Evolutionary conservation across 305 asterid species (phyloP).

Genomic region (Fraxinus dipetala): DNA sequence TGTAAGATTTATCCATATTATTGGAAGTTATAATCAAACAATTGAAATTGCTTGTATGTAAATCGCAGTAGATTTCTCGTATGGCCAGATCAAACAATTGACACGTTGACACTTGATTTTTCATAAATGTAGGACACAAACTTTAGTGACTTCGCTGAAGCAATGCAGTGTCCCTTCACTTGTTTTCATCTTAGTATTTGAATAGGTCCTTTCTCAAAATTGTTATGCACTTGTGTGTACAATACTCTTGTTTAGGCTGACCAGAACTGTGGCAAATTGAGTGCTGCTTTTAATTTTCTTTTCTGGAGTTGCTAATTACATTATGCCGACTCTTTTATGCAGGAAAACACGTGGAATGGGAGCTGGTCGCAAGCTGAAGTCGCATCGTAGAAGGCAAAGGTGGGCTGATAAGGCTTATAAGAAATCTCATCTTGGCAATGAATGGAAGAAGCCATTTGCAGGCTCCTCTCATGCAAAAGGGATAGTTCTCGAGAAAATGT

Average conservation of each 20-base stretch:
- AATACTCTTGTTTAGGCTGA: not conserved
- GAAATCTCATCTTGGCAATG: constrained; percentile 38
- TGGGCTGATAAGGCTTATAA: constrained; percentile 36
- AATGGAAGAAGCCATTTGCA: constrained; percentile 42
- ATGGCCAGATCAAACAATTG: not conserved
- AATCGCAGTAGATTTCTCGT: not conserved
- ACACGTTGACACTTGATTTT: not conserved
- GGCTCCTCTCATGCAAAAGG: constrained; percentile 45
- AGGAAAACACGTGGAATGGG: constrained; percentile 37
- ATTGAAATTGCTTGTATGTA: not conserved
- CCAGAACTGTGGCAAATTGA: not conserved
- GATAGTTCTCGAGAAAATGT: constrained; percentile 36
- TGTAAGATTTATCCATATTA: not conserved
- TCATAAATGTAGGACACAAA: not conserved
- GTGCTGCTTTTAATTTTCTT: not conserved
- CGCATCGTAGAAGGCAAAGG: constrained; percentile 32
- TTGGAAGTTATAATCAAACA: not conserved
- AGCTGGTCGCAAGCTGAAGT: constrained; percentile 37
- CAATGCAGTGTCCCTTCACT: not conserved
- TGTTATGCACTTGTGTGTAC: not conserved
- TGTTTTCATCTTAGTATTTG: not conserved
- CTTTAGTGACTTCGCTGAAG: not conserved
- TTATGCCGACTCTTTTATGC: not conserved
- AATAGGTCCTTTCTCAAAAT: not conserved
- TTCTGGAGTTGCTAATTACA: not conserved